Percentiles rank a stretch among this genome's conserved stretches.
Evolutionary conservation across 371 early-diverging fungal species (phyloP).

Genomic region (Rhizopus delemar): DNA sequence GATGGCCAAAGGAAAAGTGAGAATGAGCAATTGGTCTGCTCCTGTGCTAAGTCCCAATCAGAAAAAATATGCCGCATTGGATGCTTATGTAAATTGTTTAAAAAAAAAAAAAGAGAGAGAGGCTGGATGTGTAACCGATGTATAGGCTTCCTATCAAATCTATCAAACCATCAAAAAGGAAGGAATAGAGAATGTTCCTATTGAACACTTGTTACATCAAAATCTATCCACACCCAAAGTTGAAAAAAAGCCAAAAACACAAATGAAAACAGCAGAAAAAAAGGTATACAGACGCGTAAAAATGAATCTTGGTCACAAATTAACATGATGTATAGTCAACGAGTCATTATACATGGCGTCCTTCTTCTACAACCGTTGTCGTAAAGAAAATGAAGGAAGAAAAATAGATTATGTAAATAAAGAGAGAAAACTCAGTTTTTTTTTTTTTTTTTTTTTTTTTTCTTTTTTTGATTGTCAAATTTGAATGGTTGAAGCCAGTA

Average conservation of each 20-base stretch:
- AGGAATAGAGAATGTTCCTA: neutral
- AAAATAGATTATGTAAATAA: neutral
- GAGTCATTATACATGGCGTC: neutral
- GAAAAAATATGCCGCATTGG: slow-evolving; percentile 58
- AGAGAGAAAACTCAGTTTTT: slow-evolving; percentile 2
- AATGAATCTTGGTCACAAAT: neutral
- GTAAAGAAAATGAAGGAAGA: neutral
- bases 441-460: neutral
- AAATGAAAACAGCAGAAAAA: neutral
- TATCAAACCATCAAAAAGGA: slow-evolving; percentile 3
- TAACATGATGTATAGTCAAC: neutral
- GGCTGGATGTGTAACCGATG: neutral
- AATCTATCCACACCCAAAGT: neutral
- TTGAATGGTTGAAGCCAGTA: slow-evolving; percentile 30
- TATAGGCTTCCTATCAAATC: slow-evolving; percentile 24
- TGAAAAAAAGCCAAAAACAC: neutral
- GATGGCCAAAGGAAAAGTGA: slow-evolving; percentile 44
- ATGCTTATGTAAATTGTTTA: slow-evolving; percentile 59
- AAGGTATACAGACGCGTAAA: neutral
- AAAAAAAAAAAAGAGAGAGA: no score
- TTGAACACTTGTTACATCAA: neutral
- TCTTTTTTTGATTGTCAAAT: neutral
- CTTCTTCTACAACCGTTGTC: neutral
- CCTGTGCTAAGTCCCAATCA: slow-evolving; percentile 32
- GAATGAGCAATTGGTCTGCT: slow-evolving; percentile 56